Evolutionary conservation across 2,329 filamentous ascomycete genomes (phyloP), one percentile per base, ranked within the genome.

Genomic region (Nannizzia gypsea): DNA sequence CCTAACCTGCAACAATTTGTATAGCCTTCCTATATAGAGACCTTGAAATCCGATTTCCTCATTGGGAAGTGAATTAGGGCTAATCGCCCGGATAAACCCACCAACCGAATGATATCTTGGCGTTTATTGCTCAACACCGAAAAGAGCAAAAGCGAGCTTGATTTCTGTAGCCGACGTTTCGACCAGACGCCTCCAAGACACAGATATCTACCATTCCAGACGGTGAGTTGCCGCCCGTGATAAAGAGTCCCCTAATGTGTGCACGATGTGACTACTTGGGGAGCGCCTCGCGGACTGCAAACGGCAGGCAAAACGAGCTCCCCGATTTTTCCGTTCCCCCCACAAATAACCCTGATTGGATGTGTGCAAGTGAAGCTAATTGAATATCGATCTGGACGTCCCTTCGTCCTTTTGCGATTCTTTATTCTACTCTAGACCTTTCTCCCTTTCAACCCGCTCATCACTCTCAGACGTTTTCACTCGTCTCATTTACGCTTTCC

Each of bases 311-410:
- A 11, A 48, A 28, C 44, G 17, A 54, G 26, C 48, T 34, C 54
- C 54, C 54, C 54, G 54, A 56, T 56, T 56, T 40, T 56, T 56
- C 38, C 38, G 31, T 48, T 46, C 28, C 57, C 57, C 38, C 57
- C 57, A 59, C 57, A 59, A 59, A 59, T 59, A 59, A 59, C 46
- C 44, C 57, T 59, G 57, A 59, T 59, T 59, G 57, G 57, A 46
- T 50, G 42, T 46, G 40, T 58, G 56, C 22, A 58, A 36, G 31
- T 46, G 56, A 58, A 58, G 56, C 56, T 58, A 58, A 58, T 58
- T 58, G 26, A 36, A 24, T 42, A 58, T 42, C 56, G 22, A 8
- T n/a, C 11, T 50, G 38, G 56, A 58, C 42, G 40, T 58, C 46
- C 56, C 22, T n/a, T 56, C 54, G 54, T 56, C 54, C 17, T 36